Conservation (phyloP, 2,329 filamentous ascomycete species). For the Calonectria leucothoes region DNA sequence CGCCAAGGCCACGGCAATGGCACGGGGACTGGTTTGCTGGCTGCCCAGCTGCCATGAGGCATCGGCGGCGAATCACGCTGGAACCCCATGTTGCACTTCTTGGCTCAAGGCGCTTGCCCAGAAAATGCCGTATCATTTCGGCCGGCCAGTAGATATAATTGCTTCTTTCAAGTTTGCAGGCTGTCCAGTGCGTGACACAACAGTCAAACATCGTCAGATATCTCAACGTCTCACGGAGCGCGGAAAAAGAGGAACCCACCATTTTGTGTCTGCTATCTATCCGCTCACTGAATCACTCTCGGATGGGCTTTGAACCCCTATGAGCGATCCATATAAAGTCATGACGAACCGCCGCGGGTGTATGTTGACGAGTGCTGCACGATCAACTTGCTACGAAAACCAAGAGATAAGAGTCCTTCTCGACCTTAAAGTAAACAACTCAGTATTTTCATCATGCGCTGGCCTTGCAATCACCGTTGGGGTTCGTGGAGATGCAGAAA, state of each 20-base stretch:
- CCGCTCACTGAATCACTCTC: slow-evolving; percentile 30
- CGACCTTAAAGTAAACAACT: slow-evolving; percentile 8
- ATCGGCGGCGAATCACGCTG: background rate
- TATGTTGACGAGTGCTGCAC: background rate
- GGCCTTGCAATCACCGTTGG: slow-evolving; percentile 40
- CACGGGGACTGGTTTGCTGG: slow-evolving; percentile 8
- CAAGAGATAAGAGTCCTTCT: background rate
- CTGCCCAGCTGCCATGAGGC: background rate
- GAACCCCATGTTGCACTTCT: background rate
- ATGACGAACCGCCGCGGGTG: background rate
- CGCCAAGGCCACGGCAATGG: slow-evolving; percentile 7
- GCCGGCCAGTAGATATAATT: background rate
- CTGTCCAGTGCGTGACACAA: slow-evolving; percentile 31
- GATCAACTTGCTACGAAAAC: background rate
- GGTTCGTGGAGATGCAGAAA: slow-evolving; percentile 34
- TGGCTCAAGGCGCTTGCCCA: background rate
- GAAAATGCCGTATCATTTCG: background rate
- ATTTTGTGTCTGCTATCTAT: background rate
- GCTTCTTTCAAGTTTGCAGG: background rate
- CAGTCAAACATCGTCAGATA: slow-evolving; percentile 21
- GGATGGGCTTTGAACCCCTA: slow-evolving; percentile 10
- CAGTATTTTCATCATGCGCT: slow-evolving; percentile 29
- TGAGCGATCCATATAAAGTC: slow-evolving; percentile 33
- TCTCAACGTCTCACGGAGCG: slow-evolving; percentile 31
- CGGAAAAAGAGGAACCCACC: slow-evolving; percentile 17